Evolutionary conservation across 1,139 yeast genomes (phyloP), one percentile per base, ranked within the genome.

Genomic region (Candida labiduridarum): DNA sequence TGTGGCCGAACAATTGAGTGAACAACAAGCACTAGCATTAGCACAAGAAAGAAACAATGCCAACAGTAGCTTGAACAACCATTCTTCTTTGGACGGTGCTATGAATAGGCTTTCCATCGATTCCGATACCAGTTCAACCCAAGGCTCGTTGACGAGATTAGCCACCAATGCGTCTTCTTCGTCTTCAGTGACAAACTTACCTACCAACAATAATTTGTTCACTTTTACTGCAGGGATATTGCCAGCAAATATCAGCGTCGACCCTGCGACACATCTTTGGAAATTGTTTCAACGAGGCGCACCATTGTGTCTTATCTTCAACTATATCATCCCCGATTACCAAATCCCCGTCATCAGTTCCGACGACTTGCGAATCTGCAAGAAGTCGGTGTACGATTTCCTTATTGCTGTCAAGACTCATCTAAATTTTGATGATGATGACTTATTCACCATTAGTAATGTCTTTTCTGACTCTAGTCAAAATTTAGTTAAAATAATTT

Each of bases 261-360:
- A 94, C 64, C 97, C 99, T 2, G 97, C 89, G 2, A 90, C 97
- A 1, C 92, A 90, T 57, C 68, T 94, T 47, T 89, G 97, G 84
- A 86, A 89, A 59, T 74, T 94, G 44, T 86, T 94, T 62, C 95
- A 94, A 60, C 91, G 89, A 61, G 99, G 99, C 7, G 87, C 96
- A 2, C 96, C 98, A 6, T 76, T 94, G 46, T 92, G 99, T 67
- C 80, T 89, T 45, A 72, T 94, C 8, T 89, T 87, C 74, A 92
- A 94, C 68, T 68, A 77, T 29, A 71, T 86, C 31, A 61, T 63
- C 38, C 61, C 73, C 14, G 74, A 59, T 72, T 84, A 54, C 66
- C 69, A 59, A 60, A 76, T 66, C 55, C 76, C 80, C 9, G 78
- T 85, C 36, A 79, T 85, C 9, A 80, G 85, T 15, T 83, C 89